Base-by-base conservation (phyloP, 1,139 yeast genomes). In the Lodderomyces orthopsilosis region DNA sequence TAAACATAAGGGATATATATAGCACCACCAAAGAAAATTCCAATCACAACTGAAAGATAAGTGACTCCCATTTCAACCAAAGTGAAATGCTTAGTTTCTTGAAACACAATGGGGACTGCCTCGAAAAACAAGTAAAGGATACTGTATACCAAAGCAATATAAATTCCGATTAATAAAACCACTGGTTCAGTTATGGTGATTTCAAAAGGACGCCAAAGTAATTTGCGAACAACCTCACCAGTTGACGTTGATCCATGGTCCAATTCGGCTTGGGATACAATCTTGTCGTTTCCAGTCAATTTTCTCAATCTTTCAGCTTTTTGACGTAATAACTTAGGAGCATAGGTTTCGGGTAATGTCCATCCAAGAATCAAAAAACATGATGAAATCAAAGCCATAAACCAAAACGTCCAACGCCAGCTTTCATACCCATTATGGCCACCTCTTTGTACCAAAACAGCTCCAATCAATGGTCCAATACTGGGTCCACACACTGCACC, bases 291-390 rank as follows among this genome's bases (percentile, higher is more conserved):
- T 2, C 79, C 79, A 8, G 83, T 77, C 9, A 61, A 44, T 37
- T 61, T 61, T 52, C 83, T 65, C 42, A 79, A 59, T 45, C 79
- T 59, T 23, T 56, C 47, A 0, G 84, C 84, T 48, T 72, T 65
- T 41, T 79, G 62, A 41, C 67, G 57, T 8, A 80, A 59, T 18
- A 81, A 56, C 2, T 77, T 71, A 28, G 65, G 66, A 15, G 58
- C 70, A 37, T 65, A 73, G 6, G 85, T 75, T 58, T 81, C 86
- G 0, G 83, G 81, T 30, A 79, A 59, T 35, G 70, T 56, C 37
- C 66, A 55, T 3, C 58, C 36, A 43, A 76, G 56, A 0, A 73
- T 17, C 1, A 65, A 9, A 6, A 72, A 56, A 1, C 68, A 43
- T 2, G 64, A 76, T 40, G 72, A 56, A 15, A 70, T 45, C 41